Percentiles rank a stretch among this genome's conserved stretches.
These are phyloP conservation scores for Macrocystidia cucumis DNA, from an alignment of 1,284 basidiomycete species.

Conservation along the genomic window DNA sequence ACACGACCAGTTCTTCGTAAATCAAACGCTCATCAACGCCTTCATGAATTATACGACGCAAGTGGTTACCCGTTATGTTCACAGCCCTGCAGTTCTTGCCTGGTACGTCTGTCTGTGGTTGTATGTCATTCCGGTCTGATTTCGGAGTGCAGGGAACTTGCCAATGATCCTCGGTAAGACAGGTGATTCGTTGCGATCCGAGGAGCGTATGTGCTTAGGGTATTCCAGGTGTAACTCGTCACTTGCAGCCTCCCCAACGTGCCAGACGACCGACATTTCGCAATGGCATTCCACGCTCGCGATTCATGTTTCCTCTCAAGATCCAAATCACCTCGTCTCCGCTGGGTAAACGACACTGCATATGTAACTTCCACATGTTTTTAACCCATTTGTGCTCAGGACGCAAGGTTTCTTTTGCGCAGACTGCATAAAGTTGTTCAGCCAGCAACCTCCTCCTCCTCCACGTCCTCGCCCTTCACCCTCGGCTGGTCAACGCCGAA, in stretches of 20 bases:
- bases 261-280: conserved; percentile 45
- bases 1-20: conserved; percentile 55
- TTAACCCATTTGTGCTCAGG: conserved; percentile 22
- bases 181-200: too few species aligned
- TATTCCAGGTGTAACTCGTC: conserved; percentile 53
- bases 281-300: conserved; percentile 45
- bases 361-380: background rate
- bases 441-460: conserved; percentile 16
- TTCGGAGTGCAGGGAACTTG: conserved; percentile 40
- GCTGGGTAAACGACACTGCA: conserved; percentile 35
- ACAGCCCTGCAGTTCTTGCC: conserved; percentile 41
- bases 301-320: conserved; percentile 34
- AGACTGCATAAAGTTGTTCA: conserved; percentile 50
- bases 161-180: conserved; percentile 51
- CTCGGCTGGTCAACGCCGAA: conserved; percentile 29
- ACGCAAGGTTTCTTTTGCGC: conserved; percentile 51
- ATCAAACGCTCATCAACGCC: conserved; percentile 35
- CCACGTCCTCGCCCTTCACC: conserved; percentile 30
- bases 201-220: too few species aligned
- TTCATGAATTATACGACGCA: conserved; percentile 51
- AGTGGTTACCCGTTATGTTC: conserved; percentile 45
- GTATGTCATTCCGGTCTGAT: background rate
- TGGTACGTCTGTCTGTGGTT: conserved; percentile 29
- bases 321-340: conserved; percentile 59
- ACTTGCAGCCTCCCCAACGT: conserved; percentile 29